Evolutionary conservation across 192 early-diverging fungal species (phyloP).

Genomic region (Obelidium mucronatum): DNA sequence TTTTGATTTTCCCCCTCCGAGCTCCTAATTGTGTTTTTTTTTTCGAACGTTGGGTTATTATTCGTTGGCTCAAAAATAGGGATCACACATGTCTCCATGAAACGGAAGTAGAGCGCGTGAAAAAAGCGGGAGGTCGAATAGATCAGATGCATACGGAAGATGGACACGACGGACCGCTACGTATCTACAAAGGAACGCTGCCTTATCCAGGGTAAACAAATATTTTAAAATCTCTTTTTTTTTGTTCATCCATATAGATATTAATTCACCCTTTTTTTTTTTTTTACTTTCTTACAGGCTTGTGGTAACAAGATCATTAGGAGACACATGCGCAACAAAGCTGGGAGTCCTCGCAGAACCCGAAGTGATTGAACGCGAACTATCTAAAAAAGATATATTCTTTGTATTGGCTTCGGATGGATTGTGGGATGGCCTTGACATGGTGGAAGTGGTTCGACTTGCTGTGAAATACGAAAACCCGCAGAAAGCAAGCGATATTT

Average conservation of each 20-base stretch:
- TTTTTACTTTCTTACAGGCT: slow-evolving; percentile 35
- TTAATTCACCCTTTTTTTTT: neutral
- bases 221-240: too few relatives aligned
- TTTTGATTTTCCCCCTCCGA: neutral
- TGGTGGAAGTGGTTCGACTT: slow-evolving; percentile 41
- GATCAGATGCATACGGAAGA: slow-evolving; percentile 46
- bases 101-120: slow-evolving; percentile 45
- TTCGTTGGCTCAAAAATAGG: slow-evolving; percentile 15
- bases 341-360: slow-evolving; percentile 57
- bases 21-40: slow-evolving; percentile 15
- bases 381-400: slow-evolving; percentile 42
- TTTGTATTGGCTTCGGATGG: slow-evolving; percentile 61
- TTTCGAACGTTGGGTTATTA: neutral
- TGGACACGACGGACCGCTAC: slow-evolving; percentile 49
- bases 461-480: slow-evolving; percentile 27
- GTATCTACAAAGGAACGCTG: slow-evolving; percentile 63
- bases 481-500: slow-evolving; percentile 38
- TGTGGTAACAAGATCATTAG: slow-evolving; percentile 56
- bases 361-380: slow-evolving; percentile 44
- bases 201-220: slow-evolving; percentile 67
- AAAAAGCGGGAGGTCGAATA: slow-evolving; percentile 45
- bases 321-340: slow-evolving; percentile 53
- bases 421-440: slow-evolving; percentile 58
- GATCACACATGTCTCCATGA: slow-evolving; percentile 51
- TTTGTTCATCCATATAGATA: neutral